Conservation (phyloP, 73 alveolate species). For the Paramecium sexaurelia region DNA sequence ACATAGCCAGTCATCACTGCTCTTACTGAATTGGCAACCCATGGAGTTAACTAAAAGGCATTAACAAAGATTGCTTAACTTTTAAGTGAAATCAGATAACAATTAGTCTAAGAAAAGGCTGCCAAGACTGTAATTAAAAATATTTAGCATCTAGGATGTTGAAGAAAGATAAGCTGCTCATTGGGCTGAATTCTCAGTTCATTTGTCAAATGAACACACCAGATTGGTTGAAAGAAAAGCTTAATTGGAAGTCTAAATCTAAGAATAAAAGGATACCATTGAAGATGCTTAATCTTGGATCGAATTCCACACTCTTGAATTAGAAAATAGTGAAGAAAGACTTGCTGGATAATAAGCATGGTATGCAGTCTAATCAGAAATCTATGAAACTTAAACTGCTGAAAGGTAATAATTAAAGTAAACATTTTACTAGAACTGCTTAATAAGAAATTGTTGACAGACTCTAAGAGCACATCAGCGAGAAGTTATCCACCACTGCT, state of each 20-base stretch:
- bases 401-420: not conserved
- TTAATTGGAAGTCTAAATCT: constrained; percentile 39
- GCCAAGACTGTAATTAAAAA: constrained; percentile 5
- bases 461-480: constrained; percentile 64
- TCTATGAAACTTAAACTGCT: constrained; percentile 51
- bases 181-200: constrained; percentile 60
- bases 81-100: constrained; percentile 44
- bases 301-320: constrained; percentile 62
- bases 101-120: constrained; percentile 29
- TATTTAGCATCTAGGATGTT: not conserved
- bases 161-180: constrained; percentile 59
- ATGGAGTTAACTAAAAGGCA: constrained; percentile 58
- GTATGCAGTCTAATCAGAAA: constrained; percentile 4
- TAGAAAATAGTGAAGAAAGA: constrained; percentile 35
- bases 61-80: constrained; percentile 49
- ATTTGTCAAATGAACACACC: constrained; percentile 43
- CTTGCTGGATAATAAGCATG: constrained; percentile 50
- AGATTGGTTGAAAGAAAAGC: constrained; percentile 55
- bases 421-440: constrained; percentile 5
- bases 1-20: constrained; percentile 57
- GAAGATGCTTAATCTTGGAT: constrained; percentile 55
- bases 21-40: constrained; percentile 42
- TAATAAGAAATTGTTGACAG: constrained; percentile 49
- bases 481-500: constrained; percentile 55
- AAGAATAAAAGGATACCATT: constrained; percentile 49